A percentile compares a stretch with the other conserved stretches of the same genome.
These are phyloP conservation scores for Tritrichomonas musculus DNA, from an alignment of 208 protist species.

Conservation along the genomic window DNA sequence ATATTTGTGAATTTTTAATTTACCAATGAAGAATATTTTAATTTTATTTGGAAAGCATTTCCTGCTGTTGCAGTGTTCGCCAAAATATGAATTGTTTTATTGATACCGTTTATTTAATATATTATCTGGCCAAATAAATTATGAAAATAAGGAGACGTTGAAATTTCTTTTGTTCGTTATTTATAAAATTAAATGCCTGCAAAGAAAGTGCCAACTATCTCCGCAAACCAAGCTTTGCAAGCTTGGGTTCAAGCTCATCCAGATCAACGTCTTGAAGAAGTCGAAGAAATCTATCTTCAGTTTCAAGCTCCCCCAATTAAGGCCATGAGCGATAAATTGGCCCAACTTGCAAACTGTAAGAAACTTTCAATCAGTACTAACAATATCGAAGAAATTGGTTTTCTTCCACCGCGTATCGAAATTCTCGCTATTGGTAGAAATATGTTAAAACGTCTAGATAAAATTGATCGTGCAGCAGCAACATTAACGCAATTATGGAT, in stretches of 20 bases:
- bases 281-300: not conserved
- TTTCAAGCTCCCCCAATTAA: not conserved
- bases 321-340: not conserved
- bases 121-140: no score
- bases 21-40: no score
- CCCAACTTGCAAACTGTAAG: not conserved
- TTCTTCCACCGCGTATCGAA: constrained; percentile 16
- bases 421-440: constrained; percentile 5
- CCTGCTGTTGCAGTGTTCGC: no score
- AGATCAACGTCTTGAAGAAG: constrained; percentile 25
- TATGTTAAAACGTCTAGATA: not conserved
- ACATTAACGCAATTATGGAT: constrained; percentile 7
- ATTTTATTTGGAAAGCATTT: no score
- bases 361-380: constrained; percentile 20
- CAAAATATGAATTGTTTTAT: no score
- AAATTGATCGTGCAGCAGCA: not conserved
- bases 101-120: no score
- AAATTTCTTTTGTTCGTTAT: no score
- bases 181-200: not conserved
- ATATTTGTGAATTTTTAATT: no score
- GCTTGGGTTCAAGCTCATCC: not conserved
- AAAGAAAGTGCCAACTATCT: not conserved
- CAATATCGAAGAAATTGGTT: constrained; percentile 23
- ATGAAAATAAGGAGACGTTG: no score
- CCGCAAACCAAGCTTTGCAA: not conserved